Conservation (phyloP, 1,284 basidiomycete species). For the Cutaneotrichosporon daszewskae region DNA sequence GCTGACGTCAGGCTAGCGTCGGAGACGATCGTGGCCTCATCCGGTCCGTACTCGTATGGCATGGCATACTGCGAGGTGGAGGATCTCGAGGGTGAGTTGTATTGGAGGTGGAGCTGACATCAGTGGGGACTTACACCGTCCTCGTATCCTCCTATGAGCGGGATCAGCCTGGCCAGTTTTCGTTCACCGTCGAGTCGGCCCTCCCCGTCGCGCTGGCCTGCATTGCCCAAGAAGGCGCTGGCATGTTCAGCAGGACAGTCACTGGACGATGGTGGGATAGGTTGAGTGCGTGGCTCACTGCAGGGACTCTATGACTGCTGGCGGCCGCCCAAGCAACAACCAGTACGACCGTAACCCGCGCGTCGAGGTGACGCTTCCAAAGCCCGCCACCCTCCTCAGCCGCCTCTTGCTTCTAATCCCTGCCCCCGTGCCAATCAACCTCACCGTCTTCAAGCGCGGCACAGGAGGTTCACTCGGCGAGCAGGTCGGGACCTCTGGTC, state of each 20-base stretch:
- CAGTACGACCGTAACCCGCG: conserved; percentile 63
- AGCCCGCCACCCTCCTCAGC: conserved; percentile 56
- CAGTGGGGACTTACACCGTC: conserved; percentile 75
- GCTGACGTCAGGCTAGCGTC: conserved; percentile 42
- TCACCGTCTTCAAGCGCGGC: conserved; percentile 43
- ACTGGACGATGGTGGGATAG: conserved; percentile 72
- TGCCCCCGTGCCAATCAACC: conserved; percentile 35
- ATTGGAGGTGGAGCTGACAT: not conserved
- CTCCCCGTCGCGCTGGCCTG: conserved; percentile 46
- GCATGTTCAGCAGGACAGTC: conserved; percentile 71
- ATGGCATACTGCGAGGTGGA: conserved; percentile 56
- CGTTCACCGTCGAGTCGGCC: conserved; percentile 60
- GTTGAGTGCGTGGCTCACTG: conserved; percentile 28
- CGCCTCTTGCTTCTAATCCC: conserved; percentile 15
- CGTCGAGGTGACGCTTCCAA: conserved; percentile 58
- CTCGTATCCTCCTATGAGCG: conserved; percentile 78
- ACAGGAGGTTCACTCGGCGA: conserved; percentile 41
- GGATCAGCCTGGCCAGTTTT: conserved; percentile 60
- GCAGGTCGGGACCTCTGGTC: conserved; percentile 64
- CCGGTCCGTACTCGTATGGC: conserved; percentile 77
- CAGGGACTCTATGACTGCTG: conserved; percentile 57
- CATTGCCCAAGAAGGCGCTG: conserved; percentile 72
- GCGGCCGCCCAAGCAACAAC: conserved; percentile 61
- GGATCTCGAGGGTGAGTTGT: conserved; percentile 55
- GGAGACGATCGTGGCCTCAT: conserved; percentile 34